Percentiles rank a stretch among this genome's conserved stretches.
phyloP scores from a whole-genome alignment of 2,329 filamentous ascomycete species.

The Penicillium hordei region DNA sequence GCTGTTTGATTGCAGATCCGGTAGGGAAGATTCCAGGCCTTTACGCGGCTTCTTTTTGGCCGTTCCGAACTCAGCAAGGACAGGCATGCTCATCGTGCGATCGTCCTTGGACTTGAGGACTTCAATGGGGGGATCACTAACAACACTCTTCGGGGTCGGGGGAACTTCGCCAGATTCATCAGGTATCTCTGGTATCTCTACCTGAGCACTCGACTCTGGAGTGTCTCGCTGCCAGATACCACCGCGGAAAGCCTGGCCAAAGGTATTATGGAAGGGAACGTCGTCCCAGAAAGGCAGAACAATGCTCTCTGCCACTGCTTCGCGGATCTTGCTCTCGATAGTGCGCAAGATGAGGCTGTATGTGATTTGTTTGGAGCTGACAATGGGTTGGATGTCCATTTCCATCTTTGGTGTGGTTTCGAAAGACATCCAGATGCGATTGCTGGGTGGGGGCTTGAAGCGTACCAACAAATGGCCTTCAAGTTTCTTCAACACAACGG shows the following conservation, averaged over 20 bases:
- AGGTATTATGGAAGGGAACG: constrained; percentile 81
- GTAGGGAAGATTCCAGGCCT: constrained; percentile 27
- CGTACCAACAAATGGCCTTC: constrained; percentile 83
- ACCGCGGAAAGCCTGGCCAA: constrained; percentile 74
- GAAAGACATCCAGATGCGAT: constrained; percentile 94
- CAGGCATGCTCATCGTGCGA: constrained; percentile 36
- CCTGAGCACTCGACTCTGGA: constrained; percentile 43
- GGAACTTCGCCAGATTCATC: constrained; percentile 34
- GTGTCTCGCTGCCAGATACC: constrained; percentile 68
- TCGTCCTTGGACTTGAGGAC: constrained; percentile 36
- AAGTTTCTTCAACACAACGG: constrained; percentile 78
- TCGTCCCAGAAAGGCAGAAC: constrained; percentile 97
- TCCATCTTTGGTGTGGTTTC: constrained; percentile 92
- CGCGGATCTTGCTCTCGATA: constrained; percentile 92
- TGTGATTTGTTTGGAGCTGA: constrained; percentile 92
- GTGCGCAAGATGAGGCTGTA: constrained; percentile 88
- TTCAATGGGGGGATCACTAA: constrained; percentile 27
- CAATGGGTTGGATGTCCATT: constrained; percentile 90
- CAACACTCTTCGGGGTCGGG: constrained; percentile 20
- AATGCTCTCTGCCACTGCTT: constrained; percentile 87
- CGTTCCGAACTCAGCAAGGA: constrained; percentile 27
- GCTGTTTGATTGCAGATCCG: constrained; percentile 20
- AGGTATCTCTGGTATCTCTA: constrained; percentile 41
- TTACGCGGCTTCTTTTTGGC: constrained; percentile 31
- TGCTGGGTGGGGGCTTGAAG: constrained; percentile 93